Percentiles rank a stretch among this genome's conserved stretches.
Conservation (phyloP, 2,329 filamentous ascomycete genomes). For the Fusarium protoensiforme region DNA sequence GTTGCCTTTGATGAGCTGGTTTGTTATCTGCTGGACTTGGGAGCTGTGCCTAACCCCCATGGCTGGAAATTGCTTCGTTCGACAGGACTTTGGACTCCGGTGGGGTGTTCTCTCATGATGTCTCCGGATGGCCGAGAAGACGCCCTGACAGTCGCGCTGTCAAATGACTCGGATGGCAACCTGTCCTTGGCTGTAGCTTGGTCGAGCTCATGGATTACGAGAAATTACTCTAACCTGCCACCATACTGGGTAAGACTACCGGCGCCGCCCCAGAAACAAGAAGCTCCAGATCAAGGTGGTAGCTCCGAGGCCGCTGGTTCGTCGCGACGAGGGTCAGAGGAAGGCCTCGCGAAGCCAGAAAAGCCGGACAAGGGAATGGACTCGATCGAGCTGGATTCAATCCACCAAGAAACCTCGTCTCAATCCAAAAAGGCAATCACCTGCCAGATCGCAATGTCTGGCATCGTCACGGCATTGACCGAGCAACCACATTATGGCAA, state of each 20-base stretch:
- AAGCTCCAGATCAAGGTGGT: neutral
- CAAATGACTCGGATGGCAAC: conserved; percentile 71
- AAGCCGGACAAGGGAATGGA: neutral
- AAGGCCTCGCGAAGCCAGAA: conserved; percentile 5
- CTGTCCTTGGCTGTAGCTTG: conserved; percentile 68
- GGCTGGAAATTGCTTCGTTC: conserved; percentile 68
- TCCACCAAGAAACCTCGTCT: conserved; percentile 45
- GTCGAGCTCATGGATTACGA: conserved; percentile 64
- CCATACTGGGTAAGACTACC: conserved; percentile 69
- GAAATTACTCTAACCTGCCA: conserved; percentile 63
- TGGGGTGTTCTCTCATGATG: conserved; percentile 66
- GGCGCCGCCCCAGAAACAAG: conserved; percentile 38
- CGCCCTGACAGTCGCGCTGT: conserved; percentile 63
- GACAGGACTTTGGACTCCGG: conserved; percentile 70
- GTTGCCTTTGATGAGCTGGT: conserved; percentile 69
- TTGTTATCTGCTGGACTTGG: conserved; percentile 71
- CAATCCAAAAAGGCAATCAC: conserved; percentile 49
- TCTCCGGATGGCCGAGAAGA: conserved; percentile 61
- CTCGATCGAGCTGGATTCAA: conserved; percentile 47
- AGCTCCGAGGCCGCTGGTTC: neutral
- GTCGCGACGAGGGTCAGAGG: neutral
- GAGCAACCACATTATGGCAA: conserved; percentile 46
- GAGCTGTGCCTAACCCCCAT: conserved; percentile 68
- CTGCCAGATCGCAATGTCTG: conserved; percentile 62
- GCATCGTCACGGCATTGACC: conserved; percentile 58